phyloP scores from a whole-genome alignment of 768 basidiomycete species.

The Collybiopsis luxurians region DNA sequence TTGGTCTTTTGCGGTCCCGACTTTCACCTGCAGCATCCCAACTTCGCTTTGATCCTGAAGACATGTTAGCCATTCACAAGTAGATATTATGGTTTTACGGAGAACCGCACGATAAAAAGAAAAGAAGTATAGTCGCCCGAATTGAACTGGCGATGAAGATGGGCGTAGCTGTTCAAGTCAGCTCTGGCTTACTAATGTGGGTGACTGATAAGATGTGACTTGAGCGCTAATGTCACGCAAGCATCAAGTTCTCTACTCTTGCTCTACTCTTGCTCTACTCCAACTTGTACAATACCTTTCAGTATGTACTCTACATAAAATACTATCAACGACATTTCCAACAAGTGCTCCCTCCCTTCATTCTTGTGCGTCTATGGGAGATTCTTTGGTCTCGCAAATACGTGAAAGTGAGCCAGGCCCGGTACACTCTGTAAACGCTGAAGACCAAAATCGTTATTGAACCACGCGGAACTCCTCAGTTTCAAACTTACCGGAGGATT shows the following conservation, averaged over 20 bases:
- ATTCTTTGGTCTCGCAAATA: slow-evolving; percentile 74
- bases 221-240: no score
- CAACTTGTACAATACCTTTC: no score
- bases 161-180: slow-evolving; percentile 1
- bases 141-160: background rate
- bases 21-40: slow-evolving; percentile 55
- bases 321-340: no score
- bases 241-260: no score
- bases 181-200: no score
- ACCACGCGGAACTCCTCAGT: background rate
- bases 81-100: slow-evolving; percentile 13
- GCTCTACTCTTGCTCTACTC: no score
- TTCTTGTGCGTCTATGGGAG: no score
- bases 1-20: slow-evolving; percentile 47
- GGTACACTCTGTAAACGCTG: slow-evolving; percentile 83
- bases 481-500: slow-evolving; percentile 71
- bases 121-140: background rate
- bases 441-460: background rate
- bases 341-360: no score
- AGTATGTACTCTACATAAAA: no score
- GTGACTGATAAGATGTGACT: no score
- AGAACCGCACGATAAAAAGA: slow-evolving; percentile 9
- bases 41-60: slow-evolving; percentile 82
- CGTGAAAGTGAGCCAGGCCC: slow-evolving; percentile 82
- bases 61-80: slow-evolving; percentile 68